These are phyloP conservation scores for Trichosporon coremiiforme DNA, from an alignment of 1,284 basidiomycete species.

Conservation along the genomic window DNA sequence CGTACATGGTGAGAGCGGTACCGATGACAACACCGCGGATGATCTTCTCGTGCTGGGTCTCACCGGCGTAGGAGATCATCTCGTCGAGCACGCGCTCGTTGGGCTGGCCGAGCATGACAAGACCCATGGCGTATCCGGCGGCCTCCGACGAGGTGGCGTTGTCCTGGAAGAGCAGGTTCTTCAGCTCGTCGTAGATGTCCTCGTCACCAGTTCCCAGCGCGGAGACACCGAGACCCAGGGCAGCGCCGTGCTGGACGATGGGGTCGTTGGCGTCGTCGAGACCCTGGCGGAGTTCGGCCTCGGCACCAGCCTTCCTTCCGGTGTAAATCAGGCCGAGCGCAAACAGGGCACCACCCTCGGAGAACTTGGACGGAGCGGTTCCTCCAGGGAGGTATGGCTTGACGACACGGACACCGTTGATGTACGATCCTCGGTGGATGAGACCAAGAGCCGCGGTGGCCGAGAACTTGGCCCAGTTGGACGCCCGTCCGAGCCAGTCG, in stretches of 20 bases:
- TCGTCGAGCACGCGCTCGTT: slow-evolving; percentile 76
- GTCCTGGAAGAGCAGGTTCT: slow-evolving; percentile 83
- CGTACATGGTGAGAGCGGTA: slow-evolving; percentile 85
- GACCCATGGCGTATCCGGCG: slow-evolving; percentile 91
- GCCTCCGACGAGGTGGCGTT: slow-evolving; percentile 93
- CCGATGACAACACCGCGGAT: slow-evolving; percentile 91
- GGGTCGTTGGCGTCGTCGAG: slow-evolving; percentile 66
- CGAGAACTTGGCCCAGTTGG: slow-evolving; percentile 97
- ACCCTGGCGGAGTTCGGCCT: slow-evolving; percentile 69
- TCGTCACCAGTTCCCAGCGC: slow-evolving; percentile 86
- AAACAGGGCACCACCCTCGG: slow-evolving; percentile 89
- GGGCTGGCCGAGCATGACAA: slow-evolving; percentile 91
- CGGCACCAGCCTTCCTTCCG: slow-evolving; percentile 63
- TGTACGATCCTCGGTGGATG: slow-evolving; percentile 93
- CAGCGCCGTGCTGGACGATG: slow-evolving; percentile 92
- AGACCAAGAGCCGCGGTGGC: slow-evolving; percentile 93
- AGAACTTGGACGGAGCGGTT: slow-evolving; percentile 66
- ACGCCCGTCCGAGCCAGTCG: slow-evolving; percentile 89
- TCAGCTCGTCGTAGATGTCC: slow-evolving; percentile 87
- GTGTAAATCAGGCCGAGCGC: slow-evolving; percentile 91
- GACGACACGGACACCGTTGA: slow-evolving; percentile 86
- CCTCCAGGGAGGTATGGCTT: slow-evolving; percentile 89
- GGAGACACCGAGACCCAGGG: slow-evolving; percentile 87
- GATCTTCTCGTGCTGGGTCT: slow-evolving; percentile 98
- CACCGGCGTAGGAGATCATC: slow-evolving; percentile 90